Percentiles rank a stretch among this genome's conserved stretches.
Conservation (phyloP, 257 asterid genomes). For the Solanum piurae region DNA sequence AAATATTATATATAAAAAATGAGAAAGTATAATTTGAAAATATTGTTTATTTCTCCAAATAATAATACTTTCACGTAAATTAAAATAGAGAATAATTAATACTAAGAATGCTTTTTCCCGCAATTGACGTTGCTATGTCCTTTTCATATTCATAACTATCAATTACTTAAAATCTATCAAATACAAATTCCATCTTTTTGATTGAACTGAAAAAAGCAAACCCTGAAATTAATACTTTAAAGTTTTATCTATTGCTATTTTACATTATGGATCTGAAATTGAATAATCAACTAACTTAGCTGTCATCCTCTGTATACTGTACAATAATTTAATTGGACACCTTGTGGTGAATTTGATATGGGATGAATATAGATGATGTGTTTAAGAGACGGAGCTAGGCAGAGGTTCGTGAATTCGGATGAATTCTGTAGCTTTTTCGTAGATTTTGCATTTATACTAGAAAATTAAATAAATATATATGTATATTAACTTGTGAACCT, state of each 20-base stretch:
- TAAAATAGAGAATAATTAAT: not conserved
- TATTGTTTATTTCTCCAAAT: not conserved
- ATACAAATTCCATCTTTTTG: not conserved
- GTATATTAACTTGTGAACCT: too few species aligned
- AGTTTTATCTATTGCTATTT: not conserved
- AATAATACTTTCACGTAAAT: not conserved
- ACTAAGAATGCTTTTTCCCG: not conserved
- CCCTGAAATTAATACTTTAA: not conserved
- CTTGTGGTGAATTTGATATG: not conserved
- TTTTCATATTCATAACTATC: not conserved
- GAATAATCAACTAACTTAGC: not conserved
- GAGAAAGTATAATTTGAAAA: not conserved
- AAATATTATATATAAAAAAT: not conserved
- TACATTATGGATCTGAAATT: not conserved
- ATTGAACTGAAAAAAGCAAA: not conserved
- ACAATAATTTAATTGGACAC: not conserved
- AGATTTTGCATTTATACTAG: too few species aligned
- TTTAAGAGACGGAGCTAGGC: rapidly evolving
- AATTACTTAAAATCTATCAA: not conserved
- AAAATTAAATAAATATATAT: too few species aligned
- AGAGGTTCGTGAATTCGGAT: too few species aligned
- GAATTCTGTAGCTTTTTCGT: rapidly evolving
- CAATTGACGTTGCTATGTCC: not conserved
- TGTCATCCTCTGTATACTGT: not conserved
- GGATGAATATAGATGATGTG: not conserved